Evolutionary conservation across 2,329 filamentous ascomycete species (phyloP).

Genomic region (Cladosporium velox): DNA sequence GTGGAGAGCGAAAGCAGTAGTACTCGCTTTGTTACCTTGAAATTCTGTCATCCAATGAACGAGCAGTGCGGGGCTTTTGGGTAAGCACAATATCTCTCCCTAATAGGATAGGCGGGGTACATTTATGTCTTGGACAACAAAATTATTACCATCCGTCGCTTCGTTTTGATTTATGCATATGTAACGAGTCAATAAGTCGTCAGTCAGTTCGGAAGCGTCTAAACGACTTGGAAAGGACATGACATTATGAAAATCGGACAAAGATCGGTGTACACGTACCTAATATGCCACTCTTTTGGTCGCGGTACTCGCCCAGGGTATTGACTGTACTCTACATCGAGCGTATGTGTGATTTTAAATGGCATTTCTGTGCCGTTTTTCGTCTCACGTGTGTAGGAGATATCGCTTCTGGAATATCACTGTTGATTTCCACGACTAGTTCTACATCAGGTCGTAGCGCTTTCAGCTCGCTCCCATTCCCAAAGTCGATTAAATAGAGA

Average conservation of each 20-base stretch:
- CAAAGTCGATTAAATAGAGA: no score
- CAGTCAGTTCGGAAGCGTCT: not conserved
- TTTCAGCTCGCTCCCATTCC: no score
- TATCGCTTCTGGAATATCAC: not conserved
- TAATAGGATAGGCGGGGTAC: not conserved
- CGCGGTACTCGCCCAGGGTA: not conserved
- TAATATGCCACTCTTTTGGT: not conserved
- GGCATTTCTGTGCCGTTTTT: not conserved
- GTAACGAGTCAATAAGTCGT: not conserved
- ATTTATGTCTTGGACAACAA: not conserved
- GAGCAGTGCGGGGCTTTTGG: not conserved
- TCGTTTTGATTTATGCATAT: not conserved
- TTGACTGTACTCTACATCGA: not conserved
- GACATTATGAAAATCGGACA: not conserved
- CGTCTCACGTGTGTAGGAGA: not conserved
- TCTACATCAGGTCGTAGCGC: not conserved
- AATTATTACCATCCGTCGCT: not conserved
- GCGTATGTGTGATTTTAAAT: not conserved
- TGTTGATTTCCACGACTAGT: not conserved
- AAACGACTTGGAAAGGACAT: not conserved
- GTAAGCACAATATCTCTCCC: not conserved
- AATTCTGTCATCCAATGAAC: not conserved
- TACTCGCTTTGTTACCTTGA: not conserved
- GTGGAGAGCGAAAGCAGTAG: not conserved
- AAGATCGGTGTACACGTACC: not conserved